These are phyloP conservation scores for Myxozyma vanderwaltii DNA, from an alignment of 805 yeast species.

Conservation along the genomic window DNA sequence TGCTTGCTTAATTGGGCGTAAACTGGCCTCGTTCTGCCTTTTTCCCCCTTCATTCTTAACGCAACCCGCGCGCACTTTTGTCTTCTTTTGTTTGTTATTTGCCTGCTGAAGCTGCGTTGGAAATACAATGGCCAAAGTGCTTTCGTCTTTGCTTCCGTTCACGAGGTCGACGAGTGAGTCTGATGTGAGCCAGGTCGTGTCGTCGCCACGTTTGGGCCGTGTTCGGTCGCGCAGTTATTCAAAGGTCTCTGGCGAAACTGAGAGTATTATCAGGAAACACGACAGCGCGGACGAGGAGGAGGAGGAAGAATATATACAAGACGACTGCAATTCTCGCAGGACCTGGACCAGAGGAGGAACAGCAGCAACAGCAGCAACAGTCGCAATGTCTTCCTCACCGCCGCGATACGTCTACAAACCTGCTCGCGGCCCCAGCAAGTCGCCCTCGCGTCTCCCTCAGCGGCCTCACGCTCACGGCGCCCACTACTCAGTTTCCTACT, in stretches of 20 bases:
- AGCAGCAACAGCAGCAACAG: not conserved
- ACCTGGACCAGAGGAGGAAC: not conserved
- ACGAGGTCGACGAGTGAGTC: not conserved
- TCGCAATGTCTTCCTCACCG: conserved; percentile 4
- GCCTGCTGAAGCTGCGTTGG: not conserved
- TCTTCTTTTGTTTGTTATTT: not conserved
- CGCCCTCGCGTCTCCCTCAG: conserved; percentile 4
- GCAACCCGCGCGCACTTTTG: not conserved
- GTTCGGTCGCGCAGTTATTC: not conserved
- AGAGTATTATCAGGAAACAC: not conserved
- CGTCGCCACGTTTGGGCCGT: conserved; percentile 10
- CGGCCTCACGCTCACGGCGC: not conserved
- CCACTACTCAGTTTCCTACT: not conserved
- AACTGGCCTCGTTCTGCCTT: not conserved
- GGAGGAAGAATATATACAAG: not conserved
- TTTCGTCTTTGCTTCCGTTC: conserved; percentile 1
- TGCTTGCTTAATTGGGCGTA: not conserved
- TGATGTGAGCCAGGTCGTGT: not conserved
- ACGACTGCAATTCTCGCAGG: not conserved
- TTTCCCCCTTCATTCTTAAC: not conserved
- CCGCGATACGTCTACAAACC: conserved; percentile 7
- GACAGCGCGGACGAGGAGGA: not conserved
- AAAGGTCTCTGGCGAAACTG: not conserved
- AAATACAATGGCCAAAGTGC: conserved; percentile 1
- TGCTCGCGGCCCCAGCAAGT: conserved; percentile 5